A percentile compares a stretch with the other conserved stretches of the same genome.
These are phyloP conservation scores for Sarcodon aspratus DNA, from an alignment of 768 basidiomycete species.

Conservation along the genomic window DNA sequence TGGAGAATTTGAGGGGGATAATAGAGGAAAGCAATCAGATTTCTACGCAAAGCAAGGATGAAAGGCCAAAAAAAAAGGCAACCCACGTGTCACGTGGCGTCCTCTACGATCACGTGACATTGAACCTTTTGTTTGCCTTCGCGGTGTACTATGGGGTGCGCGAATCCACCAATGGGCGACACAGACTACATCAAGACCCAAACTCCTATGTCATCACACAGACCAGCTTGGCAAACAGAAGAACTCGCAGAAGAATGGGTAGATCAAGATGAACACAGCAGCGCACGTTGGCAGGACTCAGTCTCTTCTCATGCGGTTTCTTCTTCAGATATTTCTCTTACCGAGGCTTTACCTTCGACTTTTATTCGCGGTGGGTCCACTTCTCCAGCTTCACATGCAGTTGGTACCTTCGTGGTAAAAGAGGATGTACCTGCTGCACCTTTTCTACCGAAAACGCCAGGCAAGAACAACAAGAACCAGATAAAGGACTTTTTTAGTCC, in stretches of 20 bases:
- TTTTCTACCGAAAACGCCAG: slow-evolving; percentile 57
- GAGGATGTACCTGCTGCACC: slow-evolving; percentile 49
- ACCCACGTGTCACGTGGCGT: too few relatives aligned
- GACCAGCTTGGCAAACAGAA: slow-evolving; percentile 79
- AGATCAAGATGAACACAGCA: slow-evolving; percentile 40
- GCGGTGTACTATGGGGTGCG: too few relatives aligned
- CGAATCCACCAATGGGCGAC: too few relatives aligned
- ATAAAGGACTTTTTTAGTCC: slow-evolving; percentile 86
- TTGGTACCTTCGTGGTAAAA: slow-evolving; percentile 68
- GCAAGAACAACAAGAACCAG: slow-evolving; percentile 41
- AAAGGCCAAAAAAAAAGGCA: too few relatives aligned
- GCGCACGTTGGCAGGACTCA: slow-evolving; percentile 9
- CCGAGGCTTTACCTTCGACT: slow-evolving; percentile 13
- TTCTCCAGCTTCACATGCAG: slow-evolving; percentile 21
- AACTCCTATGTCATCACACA: neutral
- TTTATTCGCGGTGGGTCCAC: slow-evolving; percentile 32
- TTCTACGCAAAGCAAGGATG: too few relatives aligned
- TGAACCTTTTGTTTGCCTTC: too few relatives aligned
- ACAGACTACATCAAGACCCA: too few relatives aligned
- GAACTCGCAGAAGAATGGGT: slow-evolving; percentile 92
- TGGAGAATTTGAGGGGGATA: too few relatives aligned
- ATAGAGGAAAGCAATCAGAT: too few relatives aligned
- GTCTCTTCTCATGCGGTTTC: slow-evolving; percentile 20
- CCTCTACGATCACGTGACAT: too few relatives aligned
- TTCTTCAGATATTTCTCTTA: neutral